A percentile compares a stretch with the other conserved stretches of the same genome.
Evolutionary conservation across 371 early-diverging fungal species (phyloP).

Genomic region (Polyrhizophydium stewartii): DNA sequence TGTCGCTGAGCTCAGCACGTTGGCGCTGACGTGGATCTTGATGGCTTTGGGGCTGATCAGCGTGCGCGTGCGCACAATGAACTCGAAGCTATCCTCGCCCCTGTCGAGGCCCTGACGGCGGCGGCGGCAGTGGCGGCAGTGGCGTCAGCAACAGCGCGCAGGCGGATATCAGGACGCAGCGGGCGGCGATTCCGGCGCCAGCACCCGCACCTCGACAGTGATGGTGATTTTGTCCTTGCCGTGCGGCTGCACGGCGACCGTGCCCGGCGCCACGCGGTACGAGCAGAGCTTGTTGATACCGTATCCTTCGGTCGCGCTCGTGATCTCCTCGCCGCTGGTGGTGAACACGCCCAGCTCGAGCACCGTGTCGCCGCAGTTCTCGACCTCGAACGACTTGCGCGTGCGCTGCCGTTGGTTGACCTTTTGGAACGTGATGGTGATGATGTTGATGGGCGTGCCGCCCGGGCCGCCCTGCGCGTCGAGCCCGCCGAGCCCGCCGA

Average conservation of each 20-base stretch:
- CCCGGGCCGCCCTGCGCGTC: neutral
- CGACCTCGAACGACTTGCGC: conserved; percentile 41
- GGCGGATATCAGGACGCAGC: too few relatives aligned
- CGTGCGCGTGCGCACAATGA: conserved; percentile 33
- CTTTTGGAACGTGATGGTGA: conserved; percentile 33
- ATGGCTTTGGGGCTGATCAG: conserved; percentile 30
- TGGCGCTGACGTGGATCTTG: conserved; percentile 27
- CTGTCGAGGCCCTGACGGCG: conserved; percentile 25
- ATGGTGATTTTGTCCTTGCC: conserved; percentile 7
- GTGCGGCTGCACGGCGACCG: neutral
- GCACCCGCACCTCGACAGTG: conserved; percentile 1
- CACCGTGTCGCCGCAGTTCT: conserved; percentile 43
- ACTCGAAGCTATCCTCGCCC: conserved; percentile 29
- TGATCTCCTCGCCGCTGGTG: conserved; percentile 13
- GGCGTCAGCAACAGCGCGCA: too few relatives aligned
- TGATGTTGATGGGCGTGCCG: conserved; percentile 8
- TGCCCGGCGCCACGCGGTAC: conserved; percentile 17
- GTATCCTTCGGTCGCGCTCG: neutral
- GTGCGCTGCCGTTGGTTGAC: conserved; percentile 24
- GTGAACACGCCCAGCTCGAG: conserved; percentile 30
- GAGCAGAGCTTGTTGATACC: conserved; percentile 13
- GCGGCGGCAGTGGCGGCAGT: too few relatives aligned
- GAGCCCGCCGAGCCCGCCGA: neutral
- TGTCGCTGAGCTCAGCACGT: conserved; percentile 22
- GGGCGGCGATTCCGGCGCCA: neutral